Percentiles rank a stretch among this genome's conserved stretches.
phyloP scores from a whole-genome alignment of 192 early-diverging fungal genomes.

The Chytriomyces sp. region DNA sequence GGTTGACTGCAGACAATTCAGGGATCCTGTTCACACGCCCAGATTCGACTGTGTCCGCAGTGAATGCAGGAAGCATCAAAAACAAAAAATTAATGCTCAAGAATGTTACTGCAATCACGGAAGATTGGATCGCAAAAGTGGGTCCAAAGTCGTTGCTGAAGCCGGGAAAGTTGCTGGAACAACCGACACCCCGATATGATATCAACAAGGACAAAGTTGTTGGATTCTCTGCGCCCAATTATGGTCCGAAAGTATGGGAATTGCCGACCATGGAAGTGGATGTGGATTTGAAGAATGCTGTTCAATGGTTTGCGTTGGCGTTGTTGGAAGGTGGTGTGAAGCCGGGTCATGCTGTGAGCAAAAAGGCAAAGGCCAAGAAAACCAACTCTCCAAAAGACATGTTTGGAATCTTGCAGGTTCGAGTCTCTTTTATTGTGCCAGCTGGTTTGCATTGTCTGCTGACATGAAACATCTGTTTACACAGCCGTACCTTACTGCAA shows the following conservation, averaged over 20 bases:
- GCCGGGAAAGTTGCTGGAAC: constrained; percentile 74
- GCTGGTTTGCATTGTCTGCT: background rate
- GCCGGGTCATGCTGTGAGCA: constrained; percentile 23
- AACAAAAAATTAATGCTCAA: constrained; percentile 67
- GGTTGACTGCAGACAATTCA: constrained; percentile 58
- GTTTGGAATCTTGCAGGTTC: constrained; percentile 35
- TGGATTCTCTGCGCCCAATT: constrained; percentile 51
- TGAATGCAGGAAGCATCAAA: constrained; percentile 43
- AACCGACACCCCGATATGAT: constrained; percentile 74
- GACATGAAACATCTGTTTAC: no score
- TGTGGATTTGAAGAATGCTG: constrained; percentile 34
- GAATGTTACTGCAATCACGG: constrained; percentile 73
- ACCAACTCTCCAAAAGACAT: constrained; percentile 1
- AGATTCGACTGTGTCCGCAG: constrained; percentile 22
- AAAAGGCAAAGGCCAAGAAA: constrained; percentile 24
- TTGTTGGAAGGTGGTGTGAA: constrained; percentile 56
- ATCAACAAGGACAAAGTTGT: constrained; percentile 43
- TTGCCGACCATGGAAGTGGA: constrained; percentile 50
- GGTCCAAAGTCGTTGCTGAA: constrained; percentile 72
- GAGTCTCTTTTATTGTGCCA: background rate
- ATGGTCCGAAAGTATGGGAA: constrained; percentile 62
- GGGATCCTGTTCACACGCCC: constrained; percentile 73
- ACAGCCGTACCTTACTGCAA: constrained; percentile 44
- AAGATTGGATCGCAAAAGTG: constrained; percentile 83
- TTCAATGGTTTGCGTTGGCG: constrained; percentile 53